Percentiles rank a stretch among this genome's conserved stretches.
These are phyloP conservation scores for Beauveria sp. DNA, from an alignment of 2,329 filamentous ascomycete species.

Conservation along the genomic window DNA sequence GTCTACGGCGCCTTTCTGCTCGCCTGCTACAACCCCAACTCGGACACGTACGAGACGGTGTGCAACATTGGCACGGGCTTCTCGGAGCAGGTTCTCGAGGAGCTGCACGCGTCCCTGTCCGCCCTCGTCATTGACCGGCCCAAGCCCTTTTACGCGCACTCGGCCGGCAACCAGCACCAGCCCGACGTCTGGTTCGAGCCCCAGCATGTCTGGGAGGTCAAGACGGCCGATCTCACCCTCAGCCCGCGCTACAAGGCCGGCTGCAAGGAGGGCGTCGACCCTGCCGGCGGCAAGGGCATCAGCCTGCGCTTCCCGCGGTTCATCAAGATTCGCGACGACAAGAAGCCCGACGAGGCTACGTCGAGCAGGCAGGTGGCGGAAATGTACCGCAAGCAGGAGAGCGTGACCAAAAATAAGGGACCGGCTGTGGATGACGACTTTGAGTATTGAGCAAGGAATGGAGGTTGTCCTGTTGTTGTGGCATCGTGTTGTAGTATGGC, in stretches of 20 bases:
- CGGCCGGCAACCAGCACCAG: constrained; percentile 77
- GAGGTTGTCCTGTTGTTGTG: background rate
- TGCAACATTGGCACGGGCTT: constrained; percentile 99
- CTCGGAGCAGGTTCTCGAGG: constrained; percentile 86
- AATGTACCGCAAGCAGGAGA: constrained; percentile 95
- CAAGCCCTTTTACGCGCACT: constrained; percentile 93
- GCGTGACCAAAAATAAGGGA: constrained; percentile 76
- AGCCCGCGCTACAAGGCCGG: constrained; percentile 93
- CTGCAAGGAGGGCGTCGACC: constrained; percentile 68
- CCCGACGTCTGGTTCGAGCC: constrained; percentile 99
- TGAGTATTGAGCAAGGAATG: constrained; percentile 64
- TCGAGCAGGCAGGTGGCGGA: constrained; percentile 80
- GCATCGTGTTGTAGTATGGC: background rate
- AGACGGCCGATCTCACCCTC: constrained; percentile 89
- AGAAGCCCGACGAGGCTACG: constrained; percentile 89
- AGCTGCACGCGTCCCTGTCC: constrained; percentile 68
- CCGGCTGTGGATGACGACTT: constrained; percentile 93
- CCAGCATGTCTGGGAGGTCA: constrained; percentile 92
- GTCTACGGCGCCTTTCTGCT: constrained; percentile 94
- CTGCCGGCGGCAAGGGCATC: constrained; percentile 66
- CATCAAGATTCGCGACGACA: constrained; percentile 86
- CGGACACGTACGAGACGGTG: constrained; percentile 84
- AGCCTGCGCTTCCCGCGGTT: constrained; percentile 87
- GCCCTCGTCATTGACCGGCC: constrained; percentile 76
- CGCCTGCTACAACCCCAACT: constrained; percentile 78